Base-by-base conservation (phyloP, 768 basidiomycete genomes). In the Mycena vitilis region DNA sequence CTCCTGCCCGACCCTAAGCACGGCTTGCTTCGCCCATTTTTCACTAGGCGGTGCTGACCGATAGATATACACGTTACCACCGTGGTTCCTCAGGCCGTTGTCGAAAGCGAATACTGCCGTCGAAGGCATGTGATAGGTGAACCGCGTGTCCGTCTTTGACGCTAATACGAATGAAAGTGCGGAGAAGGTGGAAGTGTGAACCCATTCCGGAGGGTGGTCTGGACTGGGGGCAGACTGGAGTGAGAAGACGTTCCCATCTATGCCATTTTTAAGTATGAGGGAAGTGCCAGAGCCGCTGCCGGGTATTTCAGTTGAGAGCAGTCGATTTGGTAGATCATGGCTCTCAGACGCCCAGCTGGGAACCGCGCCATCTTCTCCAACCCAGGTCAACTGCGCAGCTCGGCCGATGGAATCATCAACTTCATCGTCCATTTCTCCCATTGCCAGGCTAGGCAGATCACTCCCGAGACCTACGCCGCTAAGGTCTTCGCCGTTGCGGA, bases 101-200 rank as follows among this genome's bases (percentile, higher is more conserved):
- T 98, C 96, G 72, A 98, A 96, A 0, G 95, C 95, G 54, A 95
- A 81, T 2, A 94, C 89, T 7, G 84, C 84, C 49, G 82, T 77
- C 1, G 79, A 78, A 0, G 85, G 78, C 40, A 89, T 78, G 74
- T 98, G 95, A 74, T 92, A 87, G 2, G 94, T 93, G 80, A 96
- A 95, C 22, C 95, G 89, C 0, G 93, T 89, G 77, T 98, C 95
- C 36, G 88, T 90, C 76, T 98, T 98, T 15, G 94, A 95, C 11
- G 95, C 95, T 57, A 99, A 84, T 47, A 99, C 97, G 76, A 98
- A 99, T 0, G 95, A 87, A 30, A 99, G 86, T 0, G 96, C 97
- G 22, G 93, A 90, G 78, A 89, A 96, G 0, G 97, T 98, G n/a
- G 89, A 84, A 5, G 80, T 80, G 77, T 99, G 97, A 58, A 74